Evolutionary conservation across 1,284 basidiomycete species (phyloP), one percentile per base, ranked within the genome.

Genomic region (Boletus holoroseus): DNA sequence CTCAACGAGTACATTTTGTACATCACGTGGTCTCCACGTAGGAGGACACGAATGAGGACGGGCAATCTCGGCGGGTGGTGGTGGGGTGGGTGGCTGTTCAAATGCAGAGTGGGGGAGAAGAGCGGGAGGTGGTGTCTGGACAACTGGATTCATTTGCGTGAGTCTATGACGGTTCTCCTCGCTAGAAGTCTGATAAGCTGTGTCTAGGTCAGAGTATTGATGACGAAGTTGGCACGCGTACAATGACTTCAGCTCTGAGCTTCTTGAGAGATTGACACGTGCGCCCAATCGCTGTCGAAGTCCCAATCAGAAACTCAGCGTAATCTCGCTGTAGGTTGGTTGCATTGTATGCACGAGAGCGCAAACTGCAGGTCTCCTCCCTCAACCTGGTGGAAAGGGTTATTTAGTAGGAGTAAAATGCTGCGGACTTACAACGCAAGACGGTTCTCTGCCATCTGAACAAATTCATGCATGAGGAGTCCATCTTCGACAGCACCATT

Each of bases 161-260:
- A 40, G 13, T 26, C n/a, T 31, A 4, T 7, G 37, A 6, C 45
- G 46, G 7, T 24, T 15, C 24, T 47, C 28, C 6, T 47, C 45
- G 7, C 44, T 49, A 3, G 24, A 49, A 0, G 45, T 47, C 46
- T 47, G 28, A 7, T 3, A n/a, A n/a, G 7, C 13, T 0, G 15
- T 44, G 12, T 1, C n/a, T 13, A 15, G 2, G 28, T 44, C 39
- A 45, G 11, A 15, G 24, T 5, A 0, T 2, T 3, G 9, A 8
- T 7, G 7, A 13, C 5, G 7, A 2, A 24, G 9, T n/a, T 8
- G 11, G 4, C 1, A 35, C 0, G 58, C 55, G 3, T 6, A 61
- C 57, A 0, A 59, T 22, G 0, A 58, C 31, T 27, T 49, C 6
- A 1, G 57, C 59, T 8, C 35, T 41, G 0, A 58, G 44, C 12